These are phyloP conservation scores for Colletotrichum brevisporum DNA, from an alignment of 2,329 filamentous ascomycete genomes.

Conservation along the genomic window DNA sequence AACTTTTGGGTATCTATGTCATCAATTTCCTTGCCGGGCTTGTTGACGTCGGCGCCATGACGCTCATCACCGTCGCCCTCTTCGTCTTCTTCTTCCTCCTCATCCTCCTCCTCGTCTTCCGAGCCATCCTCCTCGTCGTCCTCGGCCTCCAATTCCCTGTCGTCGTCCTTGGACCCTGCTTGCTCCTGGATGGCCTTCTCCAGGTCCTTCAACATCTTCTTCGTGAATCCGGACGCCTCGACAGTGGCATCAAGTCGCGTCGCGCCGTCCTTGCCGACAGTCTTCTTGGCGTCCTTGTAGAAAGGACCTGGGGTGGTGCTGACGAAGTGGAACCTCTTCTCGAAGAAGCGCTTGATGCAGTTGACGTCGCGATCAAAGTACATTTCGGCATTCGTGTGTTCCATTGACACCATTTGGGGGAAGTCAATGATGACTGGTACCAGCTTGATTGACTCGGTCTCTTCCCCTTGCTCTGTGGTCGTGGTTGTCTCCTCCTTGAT, in stretches of 20 bases:
- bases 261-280: conserved; percentile 73
- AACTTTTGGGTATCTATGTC: conserved; percentile 41
- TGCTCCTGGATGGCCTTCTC: conserved; percentile 91
- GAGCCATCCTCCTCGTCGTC: conserved; percentile 49
- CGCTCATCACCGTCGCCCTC: conserved; percentile 43
- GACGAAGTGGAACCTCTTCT: conserved; percentile 88
- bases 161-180: conserved; percentile 61
- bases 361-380: conserved; percentile 98
- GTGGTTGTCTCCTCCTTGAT: conserved; percentile 78
- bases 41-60: conserved; percentile 42
- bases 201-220: conserved; percentile 95
- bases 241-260: conserved; percentile 88
- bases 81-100: conserved; percentile 48
- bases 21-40: conserved; percentile 44
- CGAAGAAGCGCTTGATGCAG: conserved; percentile 95
- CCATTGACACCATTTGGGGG: conserved; percentile 97
- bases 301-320: conserved; percentile 86
- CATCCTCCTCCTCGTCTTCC: conserved; percentile 45
- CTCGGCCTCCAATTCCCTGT: conserved; percentile 52
- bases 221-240: conserved; percentile 94
- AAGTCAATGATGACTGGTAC: conserved; percentile 95
- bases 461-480: conserved; percentile 56
- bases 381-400: conserved; percentile 93
- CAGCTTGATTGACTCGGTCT: conserved; percentile 64
- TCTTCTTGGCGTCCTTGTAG: conserved; percentile 86